Conservation (phyloP, 2,329 filamentous ascomycete species). For the Fusarium caatingaense region DNA sequence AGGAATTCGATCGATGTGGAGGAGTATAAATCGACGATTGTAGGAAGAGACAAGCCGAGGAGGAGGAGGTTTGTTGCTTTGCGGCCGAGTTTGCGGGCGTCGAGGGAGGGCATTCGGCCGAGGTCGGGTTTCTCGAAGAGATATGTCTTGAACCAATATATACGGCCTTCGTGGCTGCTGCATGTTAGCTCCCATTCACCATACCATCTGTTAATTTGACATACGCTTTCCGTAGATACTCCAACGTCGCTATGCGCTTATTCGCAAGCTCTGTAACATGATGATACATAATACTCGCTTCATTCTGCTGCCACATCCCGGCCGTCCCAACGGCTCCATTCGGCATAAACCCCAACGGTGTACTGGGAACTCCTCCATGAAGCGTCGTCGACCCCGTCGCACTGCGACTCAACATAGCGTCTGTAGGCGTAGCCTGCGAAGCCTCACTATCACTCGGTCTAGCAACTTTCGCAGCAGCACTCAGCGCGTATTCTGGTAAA, state of each 20-base stretch:
- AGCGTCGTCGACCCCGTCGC: conserved; percentile 52
- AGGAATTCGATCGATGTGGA: conserved; percentile 86
- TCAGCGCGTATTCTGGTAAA: conserved; percentile 64
- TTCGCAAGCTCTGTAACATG: conserved; percentile 86
- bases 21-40: conserved; percentile 88
- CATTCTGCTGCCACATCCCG: conserved; percentile 55
- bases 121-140: conserved; percentile 89
- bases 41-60: conserved; percentile 89
- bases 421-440: conserved; percentile 41
- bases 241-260: conserved; percentile 93
- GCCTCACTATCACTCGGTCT: conserved; percentile 30
- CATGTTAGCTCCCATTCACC: not conserved
- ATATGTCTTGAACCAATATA: conserved; percentile 98
- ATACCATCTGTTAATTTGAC: conserved; percentile 51
- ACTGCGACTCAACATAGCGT: conserved; percentile 59
- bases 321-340: conserved; percentile 38
- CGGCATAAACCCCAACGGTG: conserved; percentile 22
- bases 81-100: conserved; percentile 83
- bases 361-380: conserved; percentile 31
- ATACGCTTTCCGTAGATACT: conserved; percentile 92
- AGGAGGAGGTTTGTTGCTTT: conserved; percentile 95
- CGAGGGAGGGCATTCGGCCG: conserved; percentile 84
- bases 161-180: conserved; percentile 84
- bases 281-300: conserved; percentile 63
- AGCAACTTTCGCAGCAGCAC: conserved; percentile 60